A percentile compares a stretch with the other conserved stretches of the same genome.
Conservation (phyloP, 2,329 filamentous ascomycete species). For the Calonectria fujianensis region DNA sequence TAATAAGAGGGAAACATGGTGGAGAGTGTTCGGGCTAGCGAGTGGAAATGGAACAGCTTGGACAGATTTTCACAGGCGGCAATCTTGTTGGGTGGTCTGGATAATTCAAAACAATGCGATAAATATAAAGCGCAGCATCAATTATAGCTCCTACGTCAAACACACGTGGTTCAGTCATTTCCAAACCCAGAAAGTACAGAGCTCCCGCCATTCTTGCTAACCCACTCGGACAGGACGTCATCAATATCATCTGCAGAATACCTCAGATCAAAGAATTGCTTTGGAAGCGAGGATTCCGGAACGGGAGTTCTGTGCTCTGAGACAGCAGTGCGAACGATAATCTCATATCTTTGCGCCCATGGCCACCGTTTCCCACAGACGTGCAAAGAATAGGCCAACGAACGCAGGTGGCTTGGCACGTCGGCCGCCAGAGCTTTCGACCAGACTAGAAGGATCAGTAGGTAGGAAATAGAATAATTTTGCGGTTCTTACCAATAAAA, state of each 20-base stretch:
- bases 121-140: too few relatives aligned
- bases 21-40: too few relatives aligned
- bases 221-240: neutral
- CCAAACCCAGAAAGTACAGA: neutral
- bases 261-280: conserved; percentile 4
- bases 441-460: neutral
- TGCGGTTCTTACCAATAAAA: neutral
- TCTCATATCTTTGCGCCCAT: neutral
- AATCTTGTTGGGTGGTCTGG: too few relatives aligned
- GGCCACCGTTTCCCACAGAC: neutral
- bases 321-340: neutral
- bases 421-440: neutral
- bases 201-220: neutral
- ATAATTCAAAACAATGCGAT: too few relatives aligned
- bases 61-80: too few relatives aligned
- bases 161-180: neutral
- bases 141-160: too few relatives aligned
- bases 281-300: neutral
- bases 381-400: neutral
- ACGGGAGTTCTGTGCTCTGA: neutral
- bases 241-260: conserved; percentile 3
- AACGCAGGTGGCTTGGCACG: neutral
- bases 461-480: rapidly evolving
- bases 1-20: too few relatives aligned
- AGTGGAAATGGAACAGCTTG: too few relatives aligned